These are phyloP conservation scores for Beta lomatogona DNA, from an alignment of 179 eudicot genomes.

Conservation along the genomic window DNA sequence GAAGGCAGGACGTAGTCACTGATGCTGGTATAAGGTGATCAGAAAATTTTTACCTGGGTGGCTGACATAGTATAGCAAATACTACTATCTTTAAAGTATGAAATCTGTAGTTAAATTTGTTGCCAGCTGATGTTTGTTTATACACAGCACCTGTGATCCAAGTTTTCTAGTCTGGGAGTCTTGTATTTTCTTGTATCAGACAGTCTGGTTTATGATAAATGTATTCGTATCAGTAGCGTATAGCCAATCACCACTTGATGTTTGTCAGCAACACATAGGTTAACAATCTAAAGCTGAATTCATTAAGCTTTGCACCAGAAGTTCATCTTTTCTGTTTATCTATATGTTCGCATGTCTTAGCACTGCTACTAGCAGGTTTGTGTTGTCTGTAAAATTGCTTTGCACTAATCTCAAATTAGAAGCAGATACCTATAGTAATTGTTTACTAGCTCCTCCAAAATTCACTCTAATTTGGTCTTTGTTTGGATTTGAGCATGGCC, in stretches of 20 bases:
- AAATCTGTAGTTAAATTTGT: conserved; percentile 27
- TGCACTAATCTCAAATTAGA: no score
- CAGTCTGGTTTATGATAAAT: conserved; percentile 32
- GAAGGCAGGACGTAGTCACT: conserved; percentile 59
- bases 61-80: conserved; percentile 41
- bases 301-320: background rate
- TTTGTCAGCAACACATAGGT: conserved; percentile 9
- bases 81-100: conserved; percentile 28
- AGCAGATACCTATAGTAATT: no score
- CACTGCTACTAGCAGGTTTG: background rate
- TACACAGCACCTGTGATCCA: conserved; percentile 30
- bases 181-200: conserved; percentile 41
- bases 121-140: conserved; percentile 35
- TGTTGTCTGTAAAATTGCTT: background rate
- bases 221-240: conserved; percentile 12
- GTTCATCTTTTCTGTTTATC: background rate
- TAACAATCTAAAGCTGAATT: conserved; percentile 4
- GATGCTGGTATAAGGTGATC: conserved; percentile 17
- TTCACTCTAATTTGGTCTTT: no score
- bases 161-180: conserved; percentile 21
- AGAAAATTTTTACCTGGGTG: conserved; percentile 16
- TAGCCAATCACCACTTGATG: background rate
- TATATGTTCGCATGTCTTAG: background rate
- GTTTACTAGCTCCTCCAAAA: no score
- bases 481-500: no score